Evolutionary conservation across 2,329 filamentous ascomycete genomes (phyloP).

Genomic region (Helotiales sp.): DNA sequence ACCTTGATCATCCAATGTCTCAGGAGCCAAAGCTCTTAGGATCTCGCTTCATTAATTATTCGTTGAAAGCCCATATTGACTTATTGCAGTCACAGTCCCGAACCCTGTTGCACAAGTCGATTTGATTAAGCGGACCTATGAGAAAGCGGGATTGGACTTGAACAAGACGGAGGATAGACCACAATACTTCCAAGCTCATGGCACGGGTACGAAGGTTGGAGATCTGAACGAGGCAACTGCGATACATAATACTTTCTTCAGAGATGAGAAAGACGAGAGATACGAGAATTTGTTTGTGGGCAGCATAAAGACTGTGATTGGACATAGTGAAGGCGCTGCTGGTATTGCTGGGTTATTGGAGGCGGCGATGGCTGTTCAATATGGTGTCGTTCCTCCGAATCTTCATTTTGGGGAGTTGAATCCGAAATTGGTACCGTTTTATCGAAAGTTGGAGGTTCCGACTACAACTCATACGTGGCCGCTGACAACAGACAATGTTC

Average conservation of each 20-base stretch:
- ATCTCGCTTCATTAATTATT: too few species aligned
- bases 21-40: too few species aligned
- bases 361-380: slow-evolving; percentile 36
- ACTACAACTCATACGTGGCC: slow-evolving; percentile 24
- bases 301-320: slow-evolving; percentile 21
- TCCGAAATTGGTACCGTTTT: slow-evolving; percentile 25
- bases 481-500: neutral
- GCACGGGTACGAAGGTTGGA: slow-evolving; percentile 31
- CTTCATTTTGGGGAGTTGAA: slow-evolving; percentile 33
- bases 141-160: slow-evolving; percentile 41
- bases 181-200: slow-evolving; percentile 52
- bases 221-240: neutral
- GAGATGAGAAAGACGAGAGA: neutral
- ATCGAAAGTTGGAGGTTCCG: slow-evolving; percentile 16
- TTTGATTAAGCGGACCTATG: slow-evolving; percentile 47
- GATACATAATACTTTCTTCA: neutral
- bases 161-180: slow-evolving; percentile 40
- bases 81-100: slow-evolving; percentile 59
- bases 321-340: neutral
- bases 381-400: slow-evolving; percentile 27
- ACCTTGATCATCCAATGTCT: too few species aligned
- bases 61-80: too few species aligned
- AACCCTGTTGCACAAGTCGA: slow-evolving; percentile 44
- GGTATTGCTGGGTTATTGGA: slow-evolving; percentile 44
- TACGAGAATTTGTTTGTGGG: slow-evolving; percentile 15